Evolutionary conservation across 1,284 basidiomycete genomes (phyloP).

Genomic region (Jaminaea rosea): DNA sequence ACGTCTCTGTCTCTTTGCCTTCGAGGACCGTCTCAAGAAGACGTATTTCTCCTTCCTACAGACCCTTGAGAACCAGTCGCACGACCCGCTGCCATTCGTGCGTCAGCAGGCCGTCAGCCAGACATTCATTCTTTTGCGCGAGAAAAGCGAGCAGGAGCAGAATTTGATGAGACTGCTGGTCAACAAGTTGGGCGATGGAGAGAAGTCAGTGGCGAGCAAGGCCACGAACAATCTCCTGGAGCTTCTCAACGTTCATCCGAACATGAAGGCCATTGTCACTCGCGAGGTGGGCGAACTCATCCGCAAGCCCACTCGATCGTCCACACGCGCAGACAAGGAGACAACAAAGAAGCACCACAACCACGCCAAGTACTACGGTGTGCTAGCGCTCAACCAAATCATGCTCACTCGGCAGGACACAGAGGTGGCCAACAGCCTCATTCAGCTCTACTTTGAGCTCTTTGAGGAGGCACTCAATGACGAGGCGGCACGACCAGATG

Average conservation of each 20-base stretch:
- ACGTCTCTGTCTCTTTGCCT: slow-evolving; percentile 68
- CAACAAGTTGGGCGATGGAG: slow-evolving; percentile 75
- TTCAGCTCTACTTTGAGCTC: slow-evolving; percentile 89
- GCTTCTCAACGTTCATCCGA: slow-evolving; percentile 79
- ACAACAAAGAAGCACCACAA: slow-evolving; percentile 35
- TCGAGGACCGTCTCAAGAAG: slow-evolving; percentile 95
- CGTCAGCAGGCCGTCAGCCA: slow-evolving; percentile 64
- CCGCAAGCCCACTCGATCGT: slow-evolving; percentile 52
- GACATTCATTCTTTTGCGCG: slow-evolving; percentile 69
- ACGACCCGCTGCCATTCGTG: slow-evolving; percentile 80
- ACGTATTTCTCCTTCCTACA: slow-evolving; percentile 90
- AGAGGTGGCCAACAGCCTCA: slow-evolving; percentile 69
- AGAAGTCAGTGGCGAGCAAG: slow-evolving; percentile 78
- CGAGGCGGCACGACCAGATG: slow-evolving; percentile 8
- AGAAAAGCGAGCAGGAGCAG: slow-evolving; percentile 94
- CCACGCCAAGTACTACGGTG: slow-evolving; percentile 79
- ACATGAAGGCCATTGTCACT: slow-evolving; percentile 84
- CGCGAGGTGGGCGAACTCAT: slow-evolving; percentile 76
- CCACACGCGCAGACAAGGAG: background rate
- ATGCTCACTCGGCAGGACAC: slow-evolving; percentile 61
- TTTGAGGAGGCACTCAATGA: slow-evolving; percentile 61
- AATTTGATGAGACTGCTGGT: slow-evolving; percentile 84
- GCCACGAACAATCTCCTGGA: slow-evolving; percentile 82
- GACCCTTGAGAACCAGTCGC: slow-evolving; percentile 75
- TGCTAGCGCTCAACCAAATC: slow-evolving; percentile 90